Conservation (phyloP, 805 yeast genomes). For the Hanseniaspora thailandica region DNA sequence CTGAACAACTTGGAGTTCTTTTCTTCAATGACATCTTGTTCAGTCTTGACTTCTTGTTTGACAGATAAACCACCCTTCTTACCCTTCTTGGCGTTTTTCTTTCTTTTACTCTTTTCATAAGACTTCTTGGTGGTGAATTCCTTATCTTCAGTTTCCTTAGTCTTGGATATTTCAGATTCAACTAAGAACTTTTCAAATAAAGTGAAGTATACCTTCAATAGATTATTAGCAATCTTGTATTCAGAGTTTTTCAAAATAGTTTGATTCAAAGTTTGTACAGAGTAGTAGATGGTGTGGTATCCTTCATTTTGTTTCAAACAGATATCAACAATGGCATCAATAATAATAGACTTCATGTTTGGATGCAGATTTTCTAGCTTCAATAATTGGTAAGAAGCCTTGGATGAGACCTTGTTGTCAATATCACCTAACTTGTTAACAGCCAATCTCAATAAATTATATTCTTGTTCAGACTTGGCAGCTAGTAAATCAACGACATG, state of each 20-base stretch:
- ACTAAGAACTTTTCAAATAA: slow-evolving; percentile 69
- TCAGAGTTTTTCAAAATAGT: slow-evolving; percentile 75
- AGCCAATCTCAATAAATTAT: slow-evolving; percentile 73
- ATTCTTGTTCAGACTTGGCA: slow-evolving; percentile 93
- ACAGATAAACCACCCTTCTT: slow-evolving; percentile 81
- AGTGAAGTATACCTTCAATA: slow-evolving; percentile 75
- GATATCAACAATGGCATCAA: slow-evolving; percentile 69
- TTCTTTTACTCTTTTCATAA: slow-evolving; percentile 49
- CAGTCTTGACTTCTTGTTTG: slow-evolving; percentile 47
- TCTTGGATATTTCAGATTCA: slow-evolving; percentile 30
- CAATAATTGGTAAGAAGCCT: slow-evolving; percentile 68
- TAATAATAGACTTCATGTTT: slow-evolving; percentile 77
- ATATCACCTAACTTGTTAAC: slow-evolving; percentile 90
- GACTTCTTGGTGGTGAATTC: slow-evolving; percentile 29
- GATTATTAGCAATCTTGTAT: slow-evolving; percentile 64
- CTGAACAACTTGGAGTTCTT: slow-evolving; percentile 74
- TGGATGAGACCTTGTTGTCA: slow-evolving; percentile 81
- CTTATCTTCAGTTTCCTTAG: slow-evolving; percentile 30
- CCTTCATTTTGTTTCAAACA: slow-evolving; percentile 65
- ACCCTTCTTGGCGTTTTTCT: slow-evolving; percentile 68
- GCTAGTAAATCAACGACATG: slow-evolving; percentile 71
- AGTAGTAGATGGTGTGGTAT: slow-evolving; percentile 78
- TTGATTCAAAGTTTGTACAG: slow-evolving; percentile 81
- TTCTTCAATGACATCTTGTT: slow-evolving; percentile 58
- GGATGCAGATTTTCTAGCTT: slow-evolving; percentile 86